A percentile compares a stretch with the other conserved stretches of the same genome.
phyloP scores from a whole-genome alignment of 2,329 filamentous ascomycete genomes.

The Ceratocystis destructans region DNA sequence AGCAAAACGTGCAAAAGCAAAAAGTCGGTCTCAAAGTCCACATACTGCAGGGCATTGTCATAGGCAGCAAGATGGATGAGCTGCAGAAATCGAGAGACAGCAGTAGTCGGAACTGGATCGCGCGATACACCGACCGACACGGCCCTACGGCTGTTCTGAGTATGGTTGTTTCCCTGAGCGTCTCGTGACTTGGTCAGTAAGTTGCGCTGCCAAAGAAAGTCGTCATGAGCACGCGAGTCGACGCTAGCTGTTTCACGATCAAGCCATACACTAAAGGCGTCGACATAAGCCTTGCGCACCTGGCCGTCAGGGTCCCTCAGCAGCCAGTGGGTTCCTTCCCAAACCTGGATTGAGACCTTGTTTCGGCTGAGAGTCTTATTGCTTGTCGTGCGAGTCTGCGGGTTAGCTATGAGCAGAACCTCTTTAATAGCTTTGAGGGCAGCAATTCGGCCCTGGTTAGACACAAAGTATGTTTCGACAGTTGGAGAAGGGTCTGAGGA shows the following conservation, averaged over 20 bases:
- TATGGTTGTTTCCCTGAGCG: conserved; percentile 23
- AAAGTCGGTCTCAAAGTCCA: conserved; percentile 60
- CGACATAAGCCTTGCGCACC: conserved; percentile 73
- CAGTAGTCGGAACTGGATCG: conserved; percentile 30
- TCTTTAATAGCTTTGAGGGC: conserved; percentile 70
- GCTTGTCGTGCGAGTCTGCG: conserved; percentile 42
- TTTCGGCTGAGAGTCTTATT: conserved; percentile 55
- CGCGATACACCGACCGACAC: conserved; percentile 53
- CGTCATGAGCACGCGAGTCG: conserved; percentile 51
- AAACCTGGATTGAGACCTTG: conserved; percentile 64
- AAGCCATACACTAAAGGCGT: conserved; percentile 74
- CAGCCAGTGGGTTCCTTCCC: conserved; percentile 95
- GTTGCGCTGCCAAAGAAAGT: conserved; percentile 33
- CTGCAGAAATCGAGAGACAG: conserved; percentile 59
- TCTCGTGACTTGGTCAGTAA: conserved; percentile 27
- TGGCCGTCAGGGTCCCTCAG: conserved; percentile 63
- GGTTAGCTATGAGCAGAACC: conserved; percentile 70
- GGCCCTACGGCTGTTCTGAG: conserved; percentile 39
- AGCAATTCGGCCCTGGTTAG: conserved; percentile 42
- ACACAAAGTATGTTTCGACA: conserved; percentile 40
- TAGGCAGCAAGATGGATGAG: conserved; percentile 79
- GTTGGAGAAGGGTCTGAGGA: conserved; percentile 32
- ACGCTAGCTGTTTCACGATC: conserved; percentile 58
- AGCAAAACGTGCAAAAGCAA: conserved; percentile 65
- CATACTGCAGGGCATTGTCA: conserved; percentile 65